phyloP scores from a whole-genome alignment of 768 basidiomycete species.

The Leccinum broughii region DNA sequence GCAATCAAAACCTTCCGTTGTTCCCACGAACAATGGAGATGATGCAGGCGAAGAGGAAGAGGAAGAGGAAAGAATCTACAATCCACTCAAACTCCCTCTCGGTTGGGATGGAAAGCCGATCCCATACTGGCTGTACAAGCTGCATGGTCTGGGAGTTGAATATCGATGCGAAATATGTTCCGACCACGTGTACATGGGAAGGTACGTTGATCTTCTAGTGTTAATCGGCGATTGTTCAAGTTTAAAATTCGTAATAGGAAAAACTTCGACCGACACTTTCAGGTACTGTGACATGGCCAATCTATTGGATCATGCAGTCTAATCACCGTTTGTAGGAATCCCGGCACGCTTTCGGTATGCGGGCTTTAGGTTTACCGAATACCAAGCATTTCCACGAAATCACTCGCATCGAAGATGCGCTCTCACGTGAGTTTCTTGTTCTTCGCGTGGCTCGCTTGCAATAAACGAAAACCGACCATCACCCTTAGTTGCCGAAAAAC shows the following conservation, averaged over 20 bases:
- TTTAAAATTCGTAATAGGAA: constrained; percentile 51
- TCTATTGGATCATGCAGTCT: constrained; percentile 6
- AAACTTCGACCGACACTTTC: constrained; percentile 96
- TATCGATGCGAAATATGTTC: constrained; percentile 98
- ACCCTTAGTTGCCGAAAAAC: constrained; percentile 85
- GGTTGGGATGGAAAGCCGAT: constrained; percentile 99
- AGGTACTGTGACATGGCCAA: constrained; percentile 45
- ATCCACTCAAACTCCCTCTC: constrained; percentile 93
- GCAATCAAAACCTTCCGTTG: constrained; percentile 51
- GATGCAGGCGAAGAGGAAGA: constrained; percentile 80
- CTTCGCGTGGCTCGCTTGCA: background rate
- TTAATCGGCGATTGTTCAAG: constrained; percentile 17
- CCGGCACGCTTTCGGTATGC: constrained; percentile 97
- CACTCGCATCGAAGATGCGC: constrained; percentile 93
- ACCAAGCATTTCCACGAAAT: constrained; percentile 99
- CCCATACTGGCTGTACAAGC: constrained; percentile 97
- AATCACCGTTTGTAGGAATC: constrained; percentile 63
- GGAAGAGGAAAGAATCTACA: constrained; percentile 96
- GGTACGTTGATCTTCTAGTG: constrained; percentile 44
- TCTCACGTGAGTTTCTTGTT: constrained; percentile 67
- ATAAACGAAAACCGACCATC: background rate
- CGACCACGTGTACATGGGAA: constrained; percentile 95
- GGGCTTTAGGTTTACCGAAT: constrained; percentile 93
- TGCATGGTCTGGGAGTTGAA: constrained; percentile 97
- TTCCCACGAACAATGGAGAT: constrained; percentile 42